These are phyloP conservation scores for Cardiosporidium cionae DNA, from an alignment of 169 alveolate genomes.

Conservation along the genomic window DNA sequence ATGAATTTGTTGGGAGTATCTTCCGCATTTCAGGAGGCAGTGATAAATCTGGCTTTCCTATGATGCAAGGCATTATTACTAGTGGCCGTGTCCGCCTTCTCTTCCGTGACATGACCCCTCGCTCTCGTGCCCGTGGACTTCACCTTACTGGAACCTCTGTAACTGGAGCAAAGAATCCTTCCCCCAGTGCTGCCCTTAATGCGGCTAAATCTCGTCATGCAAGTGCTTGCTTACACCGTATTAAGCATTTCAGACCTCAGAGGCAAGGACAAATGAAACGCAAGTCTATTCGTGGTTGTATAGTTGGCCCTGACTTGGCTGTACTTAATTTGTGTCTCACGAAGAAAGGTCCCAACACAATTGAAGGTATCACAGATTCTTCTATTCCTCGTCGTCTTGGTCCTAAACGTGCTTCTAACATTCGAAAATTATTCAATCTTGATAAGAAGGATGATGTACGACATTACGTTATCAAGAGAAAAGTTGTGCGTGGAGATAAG, in stretches of 20 bases:
- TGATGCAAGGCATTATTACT: conserved; percentile 97
- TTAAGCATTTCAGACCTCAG: conserved; percentile 91
- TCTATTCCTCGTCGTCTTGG: conserved; percentile 96
- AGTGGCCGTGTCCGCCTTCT: conserved; percentile 76
- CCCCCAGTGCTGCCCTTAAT: not conserved
- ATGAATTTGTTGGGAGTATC: conserved; percentile 93
- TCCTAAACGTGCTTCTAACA: conserved; percentile 99
- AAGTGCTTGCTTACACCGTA: not conserved
- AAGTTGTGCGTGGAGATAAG: conserved; percentile 76
- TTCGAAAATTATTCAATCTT: conserved; percentile 92
- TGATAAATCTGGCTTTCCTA: conserved; percentile 99
- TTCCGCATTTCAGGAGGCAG: conserved; percentile 90
- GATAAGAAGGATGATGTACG: conserved; percentile 86
- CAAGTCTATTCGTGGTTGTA: conserved; percentile 99
- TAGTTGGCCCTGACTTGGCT: conserved; percentile 96
- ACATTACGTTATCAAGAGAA: conserved; percentile 88
- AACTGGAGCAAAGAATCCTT: no score
- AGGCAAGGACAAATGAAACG: conserved; percentile 96
- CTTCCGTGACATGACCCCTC: conserved; percentile 54
- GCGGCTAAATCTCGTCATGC: not conserved
- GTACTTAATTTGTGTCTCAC: conserved; percentile 88
- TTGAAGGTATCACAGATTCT: conserved; percentile 94
- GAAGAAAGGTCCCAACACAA: conserved; percentile 93
- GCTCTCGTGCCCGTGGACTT: no score
- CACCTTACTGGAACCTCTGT: no score